A percentile compares a stretch with the other conserved stretches of the same genome.
phyloP scores from a whole-genome alignment of 164 flowering plant genomes.

The Berberis thunbergii region DNA sequence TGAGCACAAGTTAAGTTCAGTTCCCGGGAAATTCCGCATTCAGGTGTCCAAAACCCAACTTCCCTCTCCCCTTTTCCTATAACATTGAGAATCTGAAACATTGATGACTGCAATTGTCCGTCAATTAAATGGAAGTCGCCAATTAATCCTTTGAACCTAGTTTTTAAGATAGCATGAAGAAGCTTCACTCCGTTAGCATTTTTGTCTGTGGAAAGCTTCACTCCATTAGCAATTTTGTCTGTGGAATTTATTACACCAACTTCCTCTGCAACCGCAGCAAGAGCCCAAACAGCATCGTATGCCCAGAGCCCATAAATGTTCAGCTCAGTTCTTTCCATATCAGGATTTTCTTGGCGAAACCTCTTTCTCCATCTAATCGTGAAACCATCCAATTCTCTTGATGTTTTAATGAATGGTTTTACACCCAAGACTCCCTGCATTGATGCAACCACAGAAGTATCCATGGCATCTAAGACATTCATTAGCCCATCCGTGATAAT shows the following conservation, averaged over 20 bases:
- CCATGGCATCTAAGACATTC: background rate
- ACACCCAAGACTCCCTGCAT: conserved; percentile 16
- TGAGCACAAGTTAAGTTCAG: background rate
- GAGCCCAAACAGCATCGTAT: conserved; percentile 13
- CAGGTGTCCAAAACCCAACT: conserved; percentile 34
- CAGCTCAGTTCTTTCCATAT: background rate
- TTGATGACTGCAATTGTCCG: conserved; percentile 26
- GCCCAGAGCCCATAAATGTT: conserved; percentile 16
- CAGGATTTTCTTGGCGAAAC: background rate
- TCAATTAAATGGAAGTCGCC: conserved; percentile 28
- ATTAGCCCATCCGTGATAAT: conserved; percentile 8
- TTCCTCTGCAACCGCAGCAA: conserved; percentile 9
- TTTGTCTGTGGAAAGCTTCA: conserved; percentile 10
- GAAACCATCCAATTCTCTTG: conserved; percentile 2
- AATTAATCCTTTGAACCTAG: conserved; percentile 21
- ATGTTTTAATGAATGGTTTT: conserved; percentile 3
- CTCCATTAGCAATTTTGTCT: background rate
- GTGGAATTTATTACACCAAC: background rate
- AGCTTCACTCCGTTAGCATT: conserved; percentile 25
- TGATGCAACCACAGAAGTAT: background rate
- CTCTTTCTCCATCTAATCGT: conserved; percentile 2
- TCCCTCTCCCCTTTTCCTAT: conserved; percentile 18
- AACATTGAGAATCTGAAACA: conserved; percentile 34
- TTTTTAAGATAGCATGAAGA: conserved; percentile 10
- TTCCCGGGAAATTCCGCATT: conserved; percentile 15